Conservation (phyloP, 441 rosid genomes). For the Raphanus hybrid region DNA sequence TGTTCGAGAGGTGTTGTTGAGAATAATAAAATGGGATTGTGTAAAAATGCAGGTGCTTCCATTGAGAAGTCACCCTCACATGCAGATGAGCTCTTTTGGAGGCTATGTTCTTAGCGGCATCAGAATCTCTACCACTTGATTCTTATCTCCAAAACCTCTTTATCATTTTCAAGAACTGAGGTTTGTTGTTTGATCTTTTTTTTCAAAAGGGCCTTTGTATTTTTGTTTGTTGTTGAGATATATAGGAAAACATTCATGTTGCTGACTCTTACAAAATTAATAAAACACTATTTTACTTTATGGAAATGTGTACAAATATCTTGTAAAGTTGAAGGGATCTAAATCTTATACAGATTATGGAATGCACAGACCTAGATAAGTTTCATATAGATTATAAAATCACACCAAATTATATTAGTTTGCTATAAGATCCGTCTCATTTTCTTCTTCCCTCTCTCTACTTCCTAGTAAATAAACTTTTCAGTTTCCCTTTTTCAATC, state of each 20-base stretch:
- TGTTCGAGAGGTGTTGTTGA: neutral
- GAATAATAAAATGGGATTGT: constrained; percentile 20
- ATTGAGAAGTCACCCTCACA: constrained; percentile 88
- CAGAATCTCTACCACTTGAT: constrained; percentile 48
- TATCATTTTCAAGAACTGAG: too few relatives aligned
- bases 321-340: too few relatives aligned
- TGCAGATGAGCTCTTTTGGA: constrained; percentile 92
- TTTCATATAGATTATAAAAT: constrained; percentile 13
- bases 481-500: constrained; percentile 74
- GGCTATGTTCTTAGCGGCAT: constrained; percentile 88
- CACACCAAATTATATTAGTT: too few relatives aligned
- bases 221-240: too few relatives aligned
- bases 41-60: constrained; percentile 72
- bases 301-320: too few relatives aligned
- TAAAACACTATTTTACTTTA: too few relatives aligned
- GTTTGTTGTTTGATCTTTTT: too few relatives aligned
- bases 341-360: too few relatives aligned
- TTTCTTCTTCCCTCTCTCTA: constrained; percentile 27
- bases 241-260: too few relatives aligned
- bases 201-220: too few relatives aligned
- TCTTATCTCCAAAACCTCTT: too few relatives aligned
- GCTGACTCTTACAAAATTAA: too few relatives aligned
- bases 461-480: constrained; percentile 68
- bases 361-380: neutral
- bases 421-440: neutral